Conservation (phyloP, 306 rosid species). For the Prunus fruticosa region DNA sequence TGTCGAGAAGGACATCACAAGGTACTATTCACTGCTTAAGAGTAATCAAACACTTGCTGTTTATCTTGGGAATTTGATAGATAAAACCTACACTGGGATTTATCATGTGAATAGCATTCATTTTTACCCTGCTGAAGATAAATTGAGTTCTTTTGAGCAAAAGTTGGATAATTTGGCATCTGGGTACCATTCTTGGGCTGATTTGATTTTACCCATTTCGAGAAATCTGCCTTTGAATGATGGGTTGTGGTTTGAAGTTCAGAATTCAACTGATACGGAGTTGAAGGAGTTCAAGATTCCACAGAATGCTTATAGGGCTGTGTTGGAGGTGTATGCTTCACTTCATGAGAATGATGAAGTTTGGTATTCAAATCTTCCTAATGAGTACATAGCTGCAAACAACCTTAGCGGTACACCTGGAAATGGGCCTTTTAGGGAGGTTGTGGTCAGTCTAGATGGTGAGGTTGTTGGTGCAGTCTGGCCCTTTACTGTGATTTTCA, state of each 20-base stretch:
- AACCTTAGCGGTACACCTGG: too few relatives aligned
- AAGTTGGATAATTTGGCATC: constrained; percentile 21
- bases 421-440: too few relatives aligned
- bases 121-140: constrained; percentile 53
- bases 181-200: constrained; percentile 52
- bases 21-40: constrained; percentile 63
- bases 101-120: constrained; percentile 67
- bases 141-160: not conserved
- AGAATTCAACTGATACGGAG: constrained; percentile 43
- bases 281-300: constrained; percentile 38
- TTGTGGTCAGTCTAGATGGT: too few relatives aligned
- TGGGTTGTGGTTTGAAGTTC: constrained; percentile 77
- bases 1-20: constrained; percentile 76
- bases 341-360: too few relatives aligned
- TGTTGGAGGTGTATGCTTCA: too few relatives aligned
- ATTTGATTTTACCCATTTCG: constrained; percentile 85
- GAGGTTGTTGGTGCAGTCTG: too few relatives aligned
- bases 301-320: too few relatives aligned
- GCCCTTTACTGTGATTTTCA: too few relatives aligned
- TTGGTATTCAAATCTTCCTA: too few relatives aligned
- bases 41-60: constrained; percentile 71
- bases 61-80: constrained; percentile 63
- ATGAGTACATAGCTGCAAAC: too few relatives aligned
- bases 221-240: constrained; percentile 56
- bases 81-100: constrained; percentile 65